Percentiles rank a stretch among this genome's conserved stretches.
phyloP scores from a whole-genome alignment of 2,329 filamentous ascomycete genomes.

The Fusarium torulosum region DNA sequence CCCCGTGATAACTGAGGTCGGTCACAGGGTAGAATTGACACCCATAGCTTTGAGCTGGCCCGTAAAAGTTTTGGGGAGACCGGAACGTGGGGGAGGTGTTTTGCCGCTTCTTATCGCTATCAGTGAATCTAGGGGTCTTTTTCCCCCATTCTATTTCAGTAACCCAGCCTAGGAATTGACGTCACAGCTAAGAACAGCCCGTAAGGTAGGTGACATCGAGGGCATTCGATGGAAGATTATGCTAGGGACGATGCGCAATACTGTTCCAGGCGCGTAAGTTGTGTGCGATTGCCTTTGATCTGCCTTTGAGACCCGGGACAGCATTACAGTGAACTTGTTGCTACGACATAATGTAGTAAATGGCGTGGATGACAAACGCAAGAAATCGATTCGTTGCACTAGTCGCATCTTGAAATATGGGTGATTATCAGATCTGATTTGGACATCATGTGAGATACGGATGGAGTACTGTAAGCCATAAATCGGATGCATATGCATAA shows the following conservation, averaged over 20 bases:
- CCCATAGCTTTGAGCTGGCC: constrained; percentile 21
- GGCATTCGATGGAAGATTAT: no score
- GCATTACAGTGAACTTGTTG: no score
- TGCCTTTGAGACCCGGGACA: no score
- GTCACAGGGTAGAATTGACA: constrained; percentile 27
- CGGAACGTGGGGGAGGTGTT: constrained; percentile 43
- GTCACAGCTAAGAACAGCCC: constrained; percentile 11
- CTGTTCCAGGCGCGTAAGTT: no score
- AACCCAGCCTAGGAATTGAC: constrained; percentile 15
- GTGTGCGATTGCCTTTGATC: no score
- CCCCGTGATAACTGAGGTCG: constrained; percentile 34
- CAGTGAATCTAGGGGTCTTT: constrained; percentile 29
- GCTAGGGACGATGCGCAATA: no score
- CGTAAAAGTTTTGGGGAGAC: constrained; percentile 34
- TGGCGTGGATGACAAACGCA: constrained; percentile 38
- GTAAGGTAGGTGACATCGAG: no score
- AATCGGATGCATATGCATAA: neutral
- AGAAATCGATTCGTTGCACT: constrained; percentile 37
- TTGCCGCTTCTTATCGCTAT: constrained; percentile 32
- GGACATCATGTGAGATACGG: constrained; percentile 9
- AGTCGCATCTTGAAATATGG: constrained; percentile 1
- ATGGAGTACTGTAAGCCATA: neutral
- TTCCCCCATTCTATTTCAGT: neutral
- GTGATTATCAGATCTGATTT: neutral
- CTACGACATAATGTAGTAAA: no score